Evolutionary conservation across 352 stramenopile species (phyloP).

Genomic region (Globisporangium emineosum): DNA sequence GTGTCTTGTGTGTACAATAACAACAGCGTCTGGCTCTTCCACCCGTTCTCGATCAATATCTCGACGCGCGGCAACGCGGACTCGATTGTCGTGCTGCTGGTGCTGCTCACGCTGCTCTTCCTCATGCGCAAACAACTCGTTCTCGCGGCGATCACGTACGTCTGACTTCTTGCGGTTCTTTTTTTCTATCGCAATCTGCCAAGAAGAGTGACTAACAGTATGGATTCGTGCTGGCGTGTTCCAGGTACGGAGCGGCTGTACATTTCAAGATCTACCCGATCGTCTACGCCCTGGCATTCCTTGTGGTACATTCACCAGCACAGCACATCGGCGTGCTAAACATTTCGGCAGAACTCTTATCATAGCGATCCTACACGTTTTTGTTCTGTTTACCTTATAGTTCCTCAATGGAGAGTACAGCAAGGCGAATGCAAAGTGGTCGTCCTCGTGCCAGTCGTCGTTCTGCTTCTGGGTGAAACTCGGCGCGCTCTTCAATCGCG

Average conservation of each 20-base stretch:
- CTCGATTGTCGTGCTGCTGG: conserved; percentile 91
- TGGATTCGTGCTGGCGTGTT: neutral
- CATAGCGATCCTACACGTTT: neutral
- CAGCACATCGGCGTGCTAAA: too few relatives aligned
- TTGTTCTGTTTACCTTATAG: too few relatives aligned
- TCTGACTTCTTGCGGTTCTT: neutral
- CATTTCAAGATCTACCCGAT: conserved; percentile 99
- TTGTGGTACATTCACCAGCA: too few relatives aligned
- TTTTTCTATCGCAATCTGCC: neutral
- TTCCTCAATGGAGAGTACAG: conserved; percentile 73
- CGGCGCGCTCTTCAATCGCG: conserved; percentile 50
- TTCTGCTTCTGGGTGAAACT: conserved; percentile 55
- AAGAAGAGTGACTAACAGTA: neutral
- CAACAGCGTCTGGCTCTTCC: conserved; percentile 93
- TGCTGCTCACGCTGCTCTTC: conserved; percentile 89
- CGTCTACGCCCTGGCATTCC: conserved; percentile 92
- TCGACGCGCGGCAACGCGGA: conserved; percentile 98
- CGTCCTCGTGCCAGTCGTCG: conserved; percentile 42
- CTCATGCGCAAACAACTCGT: conserved; percentile 81
- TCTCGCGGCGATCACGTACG: conserved; percentile 64
- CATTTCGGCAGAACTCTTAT: too few relatives aligned
- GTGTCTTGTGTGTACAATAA: neutral
- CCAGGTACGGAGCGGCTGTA: conserved; percentile 93
- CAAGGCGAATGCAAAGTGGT: conserved; percentile 42
- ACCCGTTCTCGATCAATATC: conserved; percentile 98